Conservation (phyloP, 2,329 filamentous ascomycete species). For the Arthroderma uncinatum region DNA sequence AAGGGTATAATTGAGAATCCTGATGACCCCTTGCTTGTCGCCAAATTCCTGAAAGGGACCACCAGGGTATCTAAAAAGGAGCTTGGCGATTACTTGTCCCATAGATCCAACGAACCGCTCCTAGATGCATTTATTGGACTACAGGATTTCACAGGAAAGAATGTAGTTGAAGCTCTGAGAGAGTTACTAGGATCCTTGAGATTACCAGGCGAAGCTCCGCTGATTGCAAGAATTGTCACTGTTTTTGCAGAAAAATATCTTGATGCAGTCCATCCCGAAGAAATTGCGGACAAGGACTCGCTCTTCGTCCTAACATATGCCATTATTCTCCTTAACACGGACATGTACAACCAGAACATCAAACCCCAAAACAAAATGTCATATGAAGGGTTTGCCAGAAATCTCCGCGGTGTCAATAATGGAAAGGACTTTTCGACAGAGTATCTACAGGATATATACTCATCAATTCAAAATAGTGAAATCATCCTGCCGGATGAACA, state of each 20-base stretch:
- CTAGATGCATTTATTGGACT: slow-evolving; percentile 70
- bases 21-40: slow-evolving; percentile 63
- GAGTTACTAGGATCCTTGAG: slow-evolving; percentile 85
- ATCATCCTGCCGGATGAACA: slow-evolving; percentile 97
- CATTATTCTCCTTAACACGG: slow-evolving; percentile 95
- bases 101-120: slow-evolving; percentile 75
- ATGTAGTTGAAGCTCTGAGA: slow-evolving; percentile 80
- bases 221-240: slow-evolving; percentile 87
- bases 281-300: slow-evolving; percentile 73
- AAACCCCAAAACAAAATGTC: slow-evolving; percentile 69
- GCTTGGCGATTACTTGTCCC: slow-evolving; percentile 86
- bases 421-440: slow-evolving; percentile 73
- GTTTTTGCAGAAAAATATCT: slow-evolving; percentile 81
- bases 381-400: slow-evolving; percentile 68
- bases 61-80: slow-evolving; percentile 80
- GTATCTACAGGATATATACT: slow-evolving; percentile 76
- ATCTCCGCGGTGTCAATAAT: slow-evolving; percentile 81
- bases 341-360: slow-evolving; percentile 90
- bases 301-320: slow-evolving; percentile 88
- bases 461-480: slow-evolving; percentile 83
- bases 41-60: slow-evolving; percentile 79
- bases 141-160: slow-evolving; percentile 81
- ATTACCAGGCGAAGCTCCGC: slow-evolving; percentile 78
- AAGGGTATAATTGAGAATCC: slow-evolving; percentile 74
- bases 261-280: slow-evolving; percentile 55